A percentile compares a stretch with the other conserved stretches of the same genome.
phyloP scores from a whole-genome alignment of 805 yeast genomes.

The Candida ipomoeae region DNA sequence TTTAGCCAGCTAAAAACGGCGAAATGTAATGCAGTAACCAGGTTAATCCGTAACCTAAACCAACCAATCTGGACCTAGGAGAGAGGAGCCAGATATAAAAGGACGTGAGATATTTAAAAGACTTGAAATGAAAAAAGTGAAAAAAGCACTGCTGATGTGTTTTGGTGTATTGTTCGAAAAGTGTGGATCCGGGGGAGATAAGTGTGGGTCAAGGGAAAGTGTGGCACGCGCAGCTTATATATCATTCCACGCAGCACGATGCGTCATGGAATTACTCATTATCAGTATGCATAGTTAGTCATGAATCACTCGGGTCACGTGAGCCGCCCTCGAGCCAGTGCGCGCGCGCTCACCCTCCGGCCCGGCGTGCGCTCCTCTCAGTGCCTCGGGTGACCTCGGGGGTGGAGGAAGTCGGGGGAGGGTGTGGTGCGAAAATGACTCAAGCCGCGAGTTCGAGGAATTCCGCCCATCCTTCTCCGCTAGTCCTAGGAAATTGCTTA shows the following conservation, averaged over 20 bases:
- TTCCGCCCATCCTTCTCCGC: neutral
- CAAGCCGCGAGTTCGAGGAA: neutral
- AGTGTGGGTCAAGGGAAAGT: neutral
- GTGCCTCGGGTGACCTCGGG: too few species aligned
- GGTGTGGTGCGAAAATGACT: neutral
- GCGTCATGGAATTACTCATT: slow-evolving; percentile 6
- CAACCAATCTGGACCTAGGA: neutral
- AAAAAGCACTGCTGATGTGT: neutral
- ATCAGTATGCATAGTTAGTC: slow-evolving; percentile 2
- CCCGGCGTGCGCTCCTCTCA: too few species aligned
- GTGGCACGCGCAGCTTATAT: slow-evolving; percentile 4
- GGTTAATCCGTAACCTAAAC: neutral
- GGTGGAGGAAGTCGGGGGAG: too few species aligned
- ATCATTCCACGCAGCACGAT: slow-evolving; percentile 4
- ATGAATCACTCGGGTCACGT: slow-evolving; percentile 2
- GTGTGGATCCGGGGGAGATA: slow-evolving; percentile 1
- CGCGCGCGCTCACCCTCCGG: too few species aligned
- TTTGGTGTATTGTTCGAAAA: neutral
- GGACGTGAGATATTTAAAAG: neutral
- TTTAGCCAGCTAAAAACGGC: slow-evolving; percentile 4
- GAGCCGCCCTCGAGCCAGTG: neutral
- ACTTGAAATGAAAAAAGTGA: neutral
- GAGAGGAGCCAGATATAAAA: too few species aligned
- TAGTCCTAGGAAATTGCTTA: neutral
- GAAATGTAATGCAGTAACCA: neutral